Evolutionary conservation across 192 early-diverging fungal genomes (phyloP), one percentile per base, ranked within the genome.

Genomic region (Coemansia sp.): DNA sequence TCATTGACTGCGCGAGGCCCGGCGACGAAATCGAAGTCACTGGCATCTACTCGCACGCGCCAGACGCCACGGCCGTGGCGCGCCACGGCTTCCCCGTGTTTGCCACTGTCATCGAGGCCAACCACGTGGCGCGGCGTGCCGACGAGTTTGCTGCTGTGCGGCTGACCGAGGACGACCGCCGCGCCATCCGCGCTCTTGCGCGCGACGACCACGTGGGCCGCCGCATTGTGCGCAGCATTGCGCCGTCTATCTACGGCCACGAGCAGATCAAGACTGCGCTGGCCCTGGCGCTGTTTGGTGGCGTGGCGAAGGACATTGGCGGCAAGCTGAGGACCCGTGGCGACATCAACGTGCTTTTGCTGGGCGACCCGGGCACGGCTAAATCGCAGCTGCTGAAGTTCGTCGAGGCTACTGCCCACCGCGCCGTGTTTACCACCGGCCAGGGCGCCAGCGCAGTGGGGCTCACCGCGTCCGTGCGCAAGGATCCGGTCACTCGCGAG

Each of bases 211-310:
- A 79, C 50, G 92, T 99, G 50, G 89, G 93, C 36, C 80, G 88
- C 70, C 89, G 92, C 86, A 93, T 99, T 60, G 90, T 97, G 68
- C 92, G 92, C 78, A 92, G 90, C 60, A 96, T 99, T 58, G 97
- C 97, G 9, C 97, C 97, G 21, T 99, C 97, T n/a, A 99, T 99
- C 74, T 97, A 93, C 85, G 97, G 97, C 31, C 97, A 99, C 75
- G 95, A 97, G 57, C 92, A 97, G 74, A 95, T 99, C 79, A 97
- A 97, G 68, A 93, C 94, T 2, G 95, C 93, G 6, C 83, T 99
- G 76, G 94, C 95, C 2, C 78, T 99, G 29, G 88, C 94, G 25
- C 87, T 99, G 86, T 99, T 99, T 87, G 94, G 97, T 66, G 97
- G 97, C 67, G 94, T 97, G 4, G 84, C 93, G 68, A 99, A 99